Percentiles rank a stretch among this genome's conserved stretches.
These are phyloP conservation scores for Pilasporangium apinafurcum DNA, from an alignment of 352 stramenopile species.

Conservation along the genomic window DNA sequence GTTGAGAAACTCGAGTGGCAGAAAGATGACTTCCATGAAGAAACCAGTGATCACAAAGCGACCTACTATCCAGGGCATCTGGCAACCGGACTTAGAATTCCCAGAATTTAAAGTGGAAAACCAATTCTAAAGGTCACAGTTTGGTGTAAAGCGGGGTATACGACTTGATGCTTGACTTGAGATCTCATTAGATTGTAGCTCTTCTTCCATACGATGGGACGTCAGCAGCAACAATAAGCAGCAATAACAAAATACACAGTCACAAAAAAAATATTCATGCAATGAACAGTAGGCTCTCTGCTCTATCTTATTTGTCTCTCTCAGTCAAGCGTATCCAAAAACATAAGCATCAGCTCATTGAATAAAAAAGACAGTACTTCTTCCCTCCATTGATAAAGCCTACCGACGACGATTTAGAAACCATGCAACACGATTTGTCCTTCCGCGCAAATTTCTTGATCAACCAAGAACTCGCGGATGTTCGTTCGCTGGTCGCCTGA, in stretches of 20 bases:
- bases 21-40: slow-evolving; percentile 87
- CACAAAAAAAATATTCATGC: slow-evolving; percentile 16
- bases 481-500: slow-evolving; percentile 99
- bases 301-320: too few relatives aligned
- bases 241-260: too few relatives aligned
- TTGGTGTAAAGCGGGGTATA: too few relatives aligned
- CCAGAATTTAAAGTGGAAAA: slow-evolving; percentile 81
- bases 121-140: slow-evolving; percentile 23
- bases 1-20: slow-evolving; percentile 78
- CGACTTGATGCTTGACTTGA: too few relatives aligned
- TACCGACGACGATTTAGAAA: slow-evolving; percentile 85
- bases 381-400: background rate
- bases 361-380: background rate
- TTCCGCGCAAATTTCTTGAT: slow-evolving; percentile 98
- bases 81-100: slow-evolving; percentile 83
- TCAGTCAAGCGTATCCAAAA: too few relatives aligned
- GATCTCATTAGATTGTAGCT: too few relatives aligned
- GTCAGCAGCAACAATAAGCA: too few relatives aligned
- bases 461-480: slow-evolving; percentile 98
- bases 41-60: slow-evolving; percentile 77
- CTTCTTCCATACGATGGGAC: too few relatives aligned
- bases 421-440: slow-evolving; percentile 95
- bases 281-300: too few relatives aligned
- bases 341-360: too few relatives aligned
- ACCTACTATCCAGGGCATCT: slow-evolving; percentile 81